Percentiles rank a stretch among this genome's conserved stretches.
phyloP scores from a whole-genome alignment of 371 early-diverging fungal genomes.

The Syncephalastrum monosporum region DNA sequence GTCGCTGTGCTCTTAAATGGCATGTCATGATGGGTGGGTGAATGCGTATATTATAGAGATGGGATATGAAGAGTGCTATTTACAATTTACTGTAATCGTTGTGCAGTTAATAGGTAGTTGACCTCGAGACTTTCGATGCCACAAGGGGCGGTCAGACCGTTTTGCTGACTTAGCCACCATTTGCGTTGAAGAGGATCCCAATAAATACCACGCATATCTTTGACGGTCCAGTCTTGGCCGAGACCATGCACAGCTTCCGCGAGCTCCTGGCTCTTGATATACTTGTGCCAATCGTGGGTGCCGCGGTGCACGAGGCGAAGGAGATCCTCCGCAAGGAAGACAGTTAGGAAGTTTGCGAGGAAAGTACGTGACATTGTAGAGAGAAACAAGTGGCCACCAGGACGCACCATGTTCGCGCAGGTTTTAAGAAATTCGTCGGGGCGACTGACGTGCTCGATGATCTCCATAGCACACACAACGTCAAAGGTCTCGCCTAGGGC shows the following conservation, averaged over 20 bases:
- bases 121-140: slow-evolving; percentile 43
- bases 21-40: too few relatives aligned
- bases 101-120: slow-evolving; percentile 46
- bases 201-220: slow-evolving; percentile 43
- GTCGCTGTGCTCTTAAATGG: too few relatives aligned
- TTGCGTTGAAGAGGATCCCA: slow-evolving; percentile 45
- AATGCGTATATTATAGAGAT: too few relatives aligned
- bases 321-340: slow-evolving; percentile 84
- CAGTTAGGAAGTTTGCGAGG: slow-evolving; percentile 72
- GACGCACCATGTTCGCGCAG: slow-evolving; percentile 61
- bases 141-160: slow-evolving; percentile 33
- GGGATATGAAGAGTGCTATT: too few relatives aligned
- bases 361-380: slow-evolving; percentile 93
- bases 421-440: slow-evolving; percentile 70
- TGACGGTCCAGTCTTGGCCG: slow-evolving; percentile 42
- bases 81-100: too few relatives aligned
- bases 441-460: slow-evolving; percentile 91
- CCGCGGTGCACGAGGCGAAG: slow-evolving; percentile 79
- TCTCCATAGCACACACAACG: slow-evolving; percentile 85
- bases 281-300: slow-evolving; percentile 89
- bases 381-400: slow-evolving; percentile 74
- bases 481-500: slow-evolving; percentile 68
- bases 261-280: slow-evolving; percentile 51
- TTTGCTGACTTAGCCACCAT: slow-evolving; percentile 36
- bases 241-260: slow-evolving; percentile 25